These are phyloP conservation scores for Monosporascus cannonballus DNA, from an alignment of 2,329 filamentous ascomycete species.

Conservation along the genomic window DNA sequence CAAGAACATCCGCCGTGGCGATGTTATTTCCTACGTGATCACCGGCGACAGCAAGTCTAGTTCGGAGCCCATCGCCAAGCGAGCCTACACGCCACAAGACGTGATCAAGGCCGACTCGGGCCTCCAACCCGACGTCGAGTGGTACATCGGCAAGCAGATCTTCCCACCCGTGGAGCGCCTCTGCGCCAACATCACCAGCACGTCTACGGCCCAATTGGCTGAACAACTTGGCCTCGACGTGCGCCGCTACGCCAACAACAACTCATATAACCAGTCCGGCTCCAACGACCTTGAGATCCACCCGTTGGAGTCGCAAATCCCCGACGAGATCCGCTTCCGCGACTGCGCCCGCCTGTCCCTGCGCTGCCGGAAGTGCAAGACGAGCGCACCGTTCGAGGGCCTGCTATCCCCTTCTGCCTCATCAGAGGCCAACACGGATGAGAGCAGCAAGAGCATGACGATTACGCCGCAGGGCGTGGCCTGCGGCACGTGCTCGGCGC, in stretches of 20 bases:
- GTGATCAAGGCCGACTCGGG: conserved; percentile 70
- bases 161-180: conserved; percentile 96
- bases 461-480: conserved; percentile 68
- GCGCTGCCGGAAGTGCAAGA: conserved; percentile 76
- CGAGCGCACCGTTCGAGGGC: conserved; percentile 68
- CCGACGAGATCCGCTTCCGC: conserved; percentile 83
- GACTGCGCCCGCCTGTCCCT: conserved; percentile 71
- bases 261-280: conserved; percentile 34
- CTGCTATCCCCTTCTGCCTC: conserved; percentile 51
- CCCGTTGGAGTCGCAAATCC: conserved; percentile 89
- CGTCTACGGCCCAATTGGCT: conserved; percentile 81
- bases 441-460: conserved; percentile 4
- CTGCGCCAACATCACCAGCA: conserved; percentile 91
- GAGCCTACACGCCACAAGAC: conserved; percentile 82
- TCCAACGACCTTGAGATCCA: conserved; percentile 67
- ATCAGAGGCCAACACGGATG: conserved; percentile 35
- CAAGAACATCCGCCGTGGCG: conserved; percentile 83
- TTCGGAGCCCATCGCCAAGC: conserved; percentile 72
- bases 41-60: conserved; percentile 60
- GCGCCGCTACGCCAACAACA: conserved; percentile 72
- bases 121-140: conserved; percentile 87
- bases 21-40: conserved; percentile 95
- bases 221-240: conserved; percentile 92
- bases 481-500: conserved; percentile 63
- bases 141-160: conserved; percentile 97